Evolutionary conservation across 495 filamentous ascomycete genomes (phyloP), one percentile per base, ranked within the genome.

Genomic region (Cercophora scortea): DNA sequence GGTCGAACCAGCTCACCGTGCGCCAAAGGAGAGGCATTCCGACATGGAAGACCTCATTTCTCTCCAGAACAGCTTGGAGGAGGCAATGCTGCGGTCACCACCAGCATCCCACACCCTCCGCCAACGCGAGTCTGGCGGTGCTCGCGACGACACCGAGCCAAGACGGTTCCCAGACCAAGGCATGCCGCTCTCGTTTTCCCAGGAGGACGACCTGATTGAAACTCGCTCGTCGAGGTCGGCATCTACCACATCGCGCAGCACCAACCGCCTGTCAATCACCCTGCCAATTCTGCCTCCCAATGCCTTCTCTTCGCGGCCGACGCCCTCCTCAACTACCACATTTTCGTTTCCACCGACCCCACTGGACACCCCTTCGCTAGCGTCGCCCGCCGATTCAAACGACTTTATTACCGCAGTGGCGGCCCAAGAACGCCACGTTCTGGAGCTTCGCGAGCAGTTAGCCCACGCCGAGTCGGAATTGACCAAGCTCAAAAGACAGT

Each of bases 381-480:
- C 65, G 12, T 79, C 79, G 9, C 83, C 87, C 0, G 74, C 72
- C 40, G 89, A 94, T 57, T 73, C 86, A 19, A 84, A 76, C 58
- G 78, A 82, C n/a, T 86, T 96, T 55, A 81, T 98, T 40, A 88
- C 88, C 36, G 87, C 89, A 34, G 84, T 97, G 50, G 93, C 93
- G 12, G 85, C 89, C 6, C 90, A 96, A 67, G 93, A 98, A 64
- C 82, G 93, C n/a, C 82, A 81, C 47, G 92, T 98, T 6, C 71
- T 98, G 41, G 93, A 97, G 72, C 74, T 97, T 33, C 85, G 83
- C 45, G 93, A 97, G 65, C 93, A 96, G 65, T 75, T 98, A 11
- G 66, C 71, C 8, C 83, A 83, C 49, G 91, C 93, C 9, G 93
- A 97, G 62, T 63, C 67, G 4, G 89, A 96, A 35, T 71, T 98